A percentile compares a stretch with the other conserved stretches of the same genome.
Conservation (phyloP, 768 basidiomycete species). For the Boletus barrowsii region DNA sequence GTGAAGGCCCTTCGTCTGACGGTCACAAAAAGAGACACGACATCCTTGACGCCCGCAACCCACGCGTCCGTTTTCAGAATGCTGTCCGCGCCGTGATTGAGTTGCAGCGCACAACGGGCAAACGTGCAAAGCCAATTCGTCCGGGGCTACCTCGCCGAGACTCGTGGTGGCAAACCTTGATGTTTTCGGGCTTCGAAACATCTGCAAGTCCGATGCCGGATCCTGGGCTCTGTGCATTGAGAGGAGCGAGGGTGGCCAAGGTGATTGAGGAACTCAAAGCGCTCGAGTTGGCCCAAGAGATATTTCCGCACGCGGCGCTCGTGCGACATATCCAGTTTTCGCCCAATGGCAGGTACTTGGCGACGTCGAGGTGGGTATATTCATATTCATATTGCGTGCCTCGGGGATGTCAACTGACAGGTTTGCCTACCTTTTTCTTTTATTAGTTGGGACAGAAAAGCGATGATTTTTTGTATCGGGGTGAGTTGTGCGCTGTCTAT, state of each 20-base stretch:
- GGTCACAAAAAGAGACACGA: background rate
- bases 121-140: constrained; percentile 16
- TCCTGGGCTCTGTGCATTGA: constrained; percentile 24
- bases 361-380: constrained; percentile 46
- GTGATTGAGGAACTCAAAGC: constrained; percentile 40
- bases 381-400: background rate
- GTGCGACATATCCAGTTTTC: constrained; percentile 57
- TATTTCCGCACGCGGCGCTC: constrained; percentile 44
- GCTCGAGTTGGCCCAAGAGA: constrained; percentile 37
- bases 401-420: background rate
- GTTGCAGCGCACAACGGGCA: constrained; percentile 31
- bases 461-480: constrained; percentile 45
- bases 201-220: constrained; percentile 19
- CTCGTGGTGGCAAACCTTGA: constrained; percentile 27
- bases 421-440: background rate
- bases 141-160: constrained; percentile 25
- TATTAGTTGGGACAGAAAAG: constrained; percentile 48
- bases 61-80: constrained; percentile 36
- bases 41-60: constrained; percentile 20
- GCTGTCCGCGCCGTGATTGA: constrained; percentile 44
- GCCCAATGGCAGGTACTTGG: constrained; percentile 50
- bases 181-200: background rate
- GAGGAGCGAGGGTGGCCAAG: constrained; percentile 37
- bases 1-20: constrained; percentile 3
- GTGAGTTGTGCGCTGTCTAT: constrained; percentile 23